Base-by-base conservation (phyloP, 2,329 filamentous ascomycete genomes). In the Geoglossum cookeanum region DNA sequence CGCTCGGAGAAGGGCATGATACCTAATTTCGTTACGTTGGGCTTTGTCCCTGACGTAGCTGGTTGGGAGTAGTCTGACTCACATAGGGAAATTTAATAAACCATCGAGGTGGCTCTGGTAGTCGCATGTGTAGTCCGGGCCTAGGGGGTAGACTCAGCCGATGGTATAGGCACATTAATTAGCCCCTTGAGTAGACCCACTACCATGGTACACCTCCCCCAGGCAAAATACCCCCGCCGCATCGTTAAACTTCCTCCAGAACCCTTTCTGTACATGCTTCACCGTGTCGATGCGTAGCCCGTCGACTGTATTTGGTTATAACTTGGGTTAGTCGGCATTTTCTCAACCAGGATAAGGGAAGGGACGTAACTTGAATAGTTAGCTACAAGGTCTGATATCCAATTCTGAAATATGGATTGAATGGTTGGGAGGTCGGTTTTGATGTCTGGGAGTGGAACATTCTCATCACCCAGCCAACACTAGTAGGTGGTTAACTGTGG, bases 271-370 rank as follows among this genome's bases (percentile, higher is more conserved):
- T 37, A 76, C 69, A 59, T 77, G 68, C 61, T 73, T 70, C 7
- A 71, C 71, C 48, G 72, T 74, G 63, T 78, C 75, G 32, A 77
- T 66, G 55, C 75, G 72, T n/a, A 77, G 62, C 1, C 75, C 75
- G 62, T 78, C 75, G 52, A 74, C 66, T 17, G 65, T 42, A 17
- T 13, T n/a, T 1, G 4, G 27, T 32, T 44, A 13, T n/a, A 44
- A 4, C 39, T 44, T 13, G 11, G 7, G 35, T 13, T 37, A 22
- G 6, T 37, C 35, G 7, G 11, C 3, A 37, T 7, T 13, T 37
- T 13, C 11, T 13, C 11, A 13, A 37, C 7, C 4, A 13, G 15
- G 39, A 13, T 11, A n/a, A 44, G 15, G 39, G 39, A 22, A 22
- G 39, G 2, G 9, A 44, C 39, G 39, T 47, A 37, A 55, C 53